Conservation (phyloP, 2,329 filamentous ascomycete species). For the Cladosporium colombiae region DNA sequence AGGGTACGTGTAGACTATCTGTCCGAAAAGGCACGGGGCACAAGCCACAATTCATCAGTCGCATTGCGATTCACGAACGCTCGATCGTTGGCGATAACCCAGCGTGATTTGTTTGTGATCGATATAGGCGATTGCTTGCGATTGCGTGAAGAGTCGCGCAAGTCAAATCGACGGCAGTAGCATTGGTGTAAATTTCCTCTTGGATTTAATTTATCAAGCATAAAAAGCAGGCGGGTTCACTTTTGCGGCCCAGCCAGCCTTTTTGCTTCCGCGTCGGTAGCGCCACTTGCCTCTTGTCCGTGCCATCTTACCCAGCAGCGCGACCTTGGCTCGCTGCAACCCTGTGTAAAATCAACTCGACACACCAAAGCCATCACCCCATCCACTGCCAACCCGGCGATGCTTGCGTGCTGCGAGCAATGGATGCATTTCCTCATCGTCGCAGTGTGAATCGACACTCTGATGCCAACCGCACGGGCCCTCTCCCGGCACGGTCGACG, state of each 20-base stretch:
- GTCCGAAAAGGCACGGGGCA: not conserved
- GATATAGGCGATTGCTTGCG: not conserved
- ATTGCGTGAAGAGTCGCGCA: not conserved
- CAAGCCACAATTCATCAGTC: conserved; percentile 1
- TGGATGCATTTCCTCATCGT: conserved; percentile 13
- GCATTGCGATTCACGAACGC: not conserved
- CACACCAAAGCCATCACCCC: not conserved
- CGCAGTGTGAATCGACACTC: conserved; percentile 17
- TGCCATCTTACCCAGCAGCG: conserved; percentile 9
- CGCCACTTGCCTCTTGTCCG: conserved; percentile 4
- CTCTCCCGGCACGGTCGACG: not conserved
- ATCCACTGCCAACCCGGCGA: not conserved
- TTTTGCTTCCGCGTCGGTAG: conserved; percentile 8
- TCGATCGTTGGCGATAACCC: not conserved
- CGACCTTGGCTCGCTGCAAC: conserved; percentile 10
- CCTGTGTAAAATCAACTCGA: conserved; percentile 10
- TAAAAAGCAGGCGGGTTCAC: conserved; percentile 2
- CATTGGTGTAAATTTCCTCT: not conserved
- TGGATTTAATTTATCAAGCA: not conserved
- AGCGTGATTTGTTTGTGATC: not conserved
- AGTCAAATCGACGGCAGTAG: not conserved
- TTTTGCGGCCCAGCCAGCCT: conserved; percentile 7
- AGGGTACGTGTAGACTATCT: not conserved
- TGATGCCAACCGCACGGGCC: conserved; percentile 10
- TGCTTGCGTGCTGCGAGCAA: conserved; percentile 7